phyloP scores from a whole-genome alignment of 1,284 basidiomycete species.

The Macrocystidia cucumis region DNA sequence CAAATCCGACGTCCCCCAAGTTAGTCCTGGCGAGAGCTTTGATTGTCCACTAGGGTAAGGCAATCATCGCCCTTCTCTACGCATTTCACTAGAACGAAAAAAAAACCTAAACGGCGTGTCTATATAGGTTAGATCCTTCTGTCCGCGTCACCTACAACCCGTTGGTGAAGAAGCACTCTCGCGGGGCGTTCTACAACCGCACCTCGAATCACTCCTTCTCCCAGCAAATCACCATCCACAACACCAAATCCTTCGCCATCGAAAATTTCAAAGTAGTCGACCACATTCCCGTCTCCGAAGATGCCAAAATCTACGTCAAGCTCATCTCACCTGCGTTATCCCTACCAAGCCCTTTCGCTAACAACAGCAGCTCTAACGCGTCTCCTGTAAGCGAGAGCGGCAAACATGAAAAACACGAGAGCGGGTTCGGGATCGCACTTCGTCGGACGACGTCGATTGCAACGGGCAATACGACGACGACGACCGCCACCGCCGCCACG shows the following conservation, averaged over 20 bases:
- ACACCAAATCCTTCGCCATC: slow-evolving; percentile 9
- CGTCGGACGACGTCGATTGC: too few species aligned
- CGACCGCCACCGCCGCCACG: too few species aligned
- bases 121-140: slow-evolving; percentile 20
- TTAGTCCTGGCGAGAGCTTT: slow-evolving; percentile 3
- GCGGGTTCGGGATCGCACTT: too few species aligned
- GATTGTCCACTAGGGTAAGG: slow-evolving; percentile 4
- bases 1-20: neutral
- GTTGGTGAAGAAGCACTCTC: slow-evolving; percentile 6
- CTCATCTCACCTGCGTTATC: slow-evolving; percentile 9
- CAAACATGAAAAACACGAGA: too few species aligned
- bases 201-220: slow-evolving; percentile 10
- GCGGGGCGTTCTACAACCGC: slow-evolving; percentile 19
- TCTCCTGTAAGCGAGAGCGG: slow-evolving; percentile 1
- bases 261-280: slow-evolving; percentile 12
- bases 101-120: neutral
- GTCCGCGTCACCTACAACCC: slow-evolving; percentile 21
- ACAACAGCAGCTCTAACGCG: neutral
- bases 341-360: neutral
- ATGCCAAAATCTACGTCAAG: slow-evolving; percentile 7
- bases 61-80: neutral
- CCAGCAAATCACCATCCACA: slow-evolving; percentile 13
- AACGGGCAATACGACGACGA: too few species aligned
- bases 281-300: slow-evolving; percentile 13
- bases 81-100: neutral